Conservation (phyloP, 768 basidiomycete species). For the Lentinula guzmanii region DNA sequence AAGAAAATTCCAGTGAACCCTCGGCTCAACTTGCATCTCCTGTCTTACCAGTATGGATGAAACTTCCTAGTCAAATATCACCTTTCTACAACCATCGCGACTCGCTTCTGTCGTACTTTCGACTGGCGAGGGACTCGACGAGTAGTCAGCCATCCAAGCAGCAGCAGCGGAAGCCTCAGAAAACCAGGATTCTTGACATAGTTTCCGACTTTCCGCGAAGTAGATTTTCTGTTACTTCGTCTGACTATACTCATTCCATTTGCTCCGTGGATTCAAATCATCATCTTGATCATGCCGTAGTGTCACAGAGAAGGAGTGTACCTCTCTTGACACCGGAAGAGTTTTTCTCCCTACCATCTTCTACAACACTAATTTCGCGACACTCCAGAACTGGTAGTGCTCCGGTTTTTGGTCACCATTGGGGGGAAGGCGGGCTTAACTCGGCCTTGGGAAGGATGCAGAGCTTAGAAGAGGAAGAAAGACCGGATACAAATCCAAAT, state of each 20-base stretch:
- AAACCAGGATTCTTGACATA: conserved; percentile 19
- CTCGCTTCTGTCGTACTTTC: conserved; percentile 2
- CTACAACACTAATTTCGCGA: conserved; percentile 4
- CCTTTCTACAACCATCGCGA: conserved; percentile 4
- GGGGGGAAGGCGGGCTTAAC: background rate
- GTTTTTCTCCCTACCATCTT: conserved; percentile 13
- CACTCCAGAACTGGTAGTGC: conserved; percentile 14
- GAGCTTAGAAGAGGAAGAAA: background rate
- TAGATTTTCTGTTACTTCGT: conserved; percentile 25
- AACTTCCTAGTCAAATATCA: conserved; percentile 6
- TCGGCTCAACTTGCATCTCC: background rate
- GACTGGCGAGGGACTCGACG: background rate
- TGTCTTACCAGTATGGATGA: background rate
- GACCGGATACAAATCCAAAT: no score
- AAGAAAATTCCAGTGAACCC: background rate
- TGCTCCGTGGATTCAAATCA: conserved; percentile 7
- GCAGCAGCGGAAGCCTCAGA: background rate
- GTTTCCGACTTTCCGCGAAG: conserved; percentile 20
- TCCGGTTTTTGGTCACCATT: conserved; percentile 11
- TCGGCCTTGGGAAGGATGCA: background rate
- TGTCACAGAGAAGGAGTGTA: background rate
- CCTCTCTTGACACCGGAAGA: conserved; percentile 10
- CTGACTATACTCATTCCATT: conserved; percentile 20
- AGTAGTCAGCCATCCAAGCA: background rate
- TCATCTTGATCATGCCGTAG: background rate